Evolutionary conservation across 306 rosid species (phyloP).

Genomic region (Echinosophora koreensis): DNA sequence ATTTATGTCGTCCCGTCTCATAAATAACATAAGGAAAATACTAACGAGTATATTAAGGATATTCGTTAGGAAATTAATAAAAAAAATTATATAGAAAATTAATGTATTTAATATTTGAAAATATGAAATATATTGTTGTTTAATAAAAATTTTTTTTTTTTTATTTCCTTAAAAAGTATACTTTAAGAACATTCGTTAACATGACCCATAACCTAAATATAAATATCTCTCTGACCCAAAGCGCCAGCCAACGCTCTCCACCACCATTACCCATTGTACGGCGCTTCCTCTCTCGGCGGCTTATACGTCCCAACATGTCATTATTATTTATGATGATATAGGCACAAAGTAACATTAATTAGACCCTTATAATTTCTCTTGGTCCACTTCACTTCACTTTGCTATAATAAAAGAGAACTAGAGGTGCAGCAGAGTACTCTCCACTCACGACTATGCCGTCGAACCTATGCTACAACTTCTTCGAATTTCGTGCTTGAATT

Average conservation of each 20-base stretch:
- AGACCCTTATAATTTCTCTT: background rate
- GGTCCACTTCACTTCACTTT: constrained; percentile 14
- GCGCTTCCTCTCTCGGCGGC: constrained; percentile 53
- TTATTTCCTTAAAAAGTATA: no score
- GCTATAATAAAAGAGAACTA: background rate
- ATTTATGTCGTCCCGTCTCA: constrained; percentile 34
- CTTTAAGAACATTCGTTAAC: no score
- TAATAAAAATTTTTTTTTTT: no score
- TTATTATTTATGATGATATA: background rate
- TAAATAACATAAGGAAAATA: no score
- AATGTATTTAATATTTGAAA: no score
- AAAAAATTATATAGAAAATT: no score
- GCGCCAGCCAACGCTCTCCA: background rate
- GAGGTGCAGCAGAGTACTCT: background rate
- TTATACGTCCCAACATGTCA: constrained; percentile 37
- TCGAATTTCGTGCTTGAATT: constrained; percentile 9
- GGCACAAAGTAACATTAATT: background rate
- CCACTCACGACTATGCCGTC: background rate
- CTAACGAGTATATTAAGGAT: no score
- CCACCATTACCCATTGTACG: background rate
- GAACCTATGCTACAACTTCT: background rate
- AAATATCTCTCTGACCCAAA: background rate
- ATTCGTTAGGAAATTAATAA: no score
- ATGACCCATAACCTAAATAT: no score
- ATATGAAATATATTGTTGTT: no score